Evolutionary conservation across 257 asterid species (phyloP).

Genomic region (Parsonsia alboflavescens): DNA sequence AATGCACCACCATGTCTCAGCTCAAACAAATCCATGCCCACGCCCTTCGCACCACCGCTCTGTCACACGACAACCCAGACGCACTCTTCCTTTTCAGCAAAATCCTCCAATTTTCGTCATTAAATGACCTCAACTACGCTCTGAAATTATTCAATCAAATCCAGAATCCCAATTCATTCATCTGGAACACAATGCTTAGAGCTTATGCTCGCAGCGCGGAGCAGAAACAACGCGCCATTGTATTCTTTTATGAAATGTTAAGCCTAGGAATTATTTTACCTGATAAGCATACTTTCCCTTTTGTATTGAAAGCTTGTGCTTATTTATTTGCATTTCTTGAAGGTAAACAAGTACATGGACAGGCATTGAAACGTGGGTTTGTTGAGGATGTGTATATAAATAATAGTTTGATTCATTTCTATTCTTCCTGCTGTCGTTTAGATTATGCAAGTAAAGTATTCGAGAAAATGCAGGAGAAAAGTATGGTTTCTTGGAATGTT

Average conservation of each 20-base stretch:
- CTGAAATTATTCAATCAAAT: conserved; percentile 36
- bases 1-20: conserved; percentile 48
- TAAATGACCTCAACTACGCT: conserved; percentile 46
- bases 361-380: conserved; percentile 53
- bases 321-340: conserved; percentile 50
- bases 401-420: conserved; percentile 79
- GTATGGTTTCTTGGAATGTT: conserved; percentile 71
- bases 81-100: conserved; percentile 40
- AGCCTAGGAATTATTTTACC: conserved; percentile 34
- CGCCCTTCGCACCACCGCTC: conserved; percentile 39
- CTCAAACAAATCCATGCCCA: conserved; percentile 69
- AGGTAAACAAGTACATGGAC: conserved; percentile 65
- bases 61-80: conserved; percentile 28
- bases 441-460: conserved; percentile 47
- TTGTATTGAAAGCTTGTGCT: conserved; percentile 68
- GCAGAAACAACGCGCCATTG: conserved; percentile 38
- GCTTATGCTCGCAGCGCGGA: conserved; percentile 52
- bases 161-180: conserved; percentile 42
- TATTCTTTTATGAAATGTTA: conserved; percentile 39
- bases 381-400: conserved; percentile 54
- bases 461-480: conserved; percentile 63
- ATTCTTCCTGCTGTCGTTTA: conserved; percentile 58
- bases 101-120: conserved; percentile 44
- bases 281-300: conserved; percentile 75
- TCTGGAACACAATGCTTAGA: conserved; percentile 62